Conservation (phyloP, 306 rosid species). For the Glycine tomentella region DNA sequence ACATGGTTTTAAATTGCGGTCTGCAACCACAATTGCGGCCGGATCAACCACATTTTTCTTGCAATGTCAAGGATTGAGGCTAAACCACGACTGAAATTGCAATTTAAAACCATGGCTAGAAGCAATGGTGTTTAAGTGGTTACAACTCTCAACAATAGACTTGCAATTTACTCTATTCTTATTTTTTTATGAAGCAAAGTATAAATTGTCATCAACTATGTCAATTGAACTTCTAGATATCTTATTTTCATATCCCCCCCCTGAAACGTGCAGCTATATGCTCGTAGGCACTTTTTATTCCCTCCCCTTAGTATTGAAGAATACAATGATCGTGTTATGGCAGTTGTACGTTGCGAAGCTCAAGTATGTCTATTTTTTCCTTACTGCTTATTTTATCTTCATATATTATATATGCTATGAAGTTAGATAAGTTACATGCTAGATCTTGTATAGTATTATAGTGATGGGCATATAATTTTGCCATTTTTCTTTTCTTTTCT, state of each 20-base stretch:
- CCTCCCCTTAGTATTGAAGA: constrained; percentile 89
- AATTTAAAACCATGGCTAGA: too few relatives aligned
- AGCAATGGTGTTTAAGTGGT: too few relatives aligned
- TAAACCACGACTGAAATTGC: too few relatives aligned
- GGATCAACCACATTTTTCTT: too few relatives aligned
- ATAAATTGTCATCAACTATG: not conserved
- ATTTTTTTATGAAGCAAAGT: constrained; percentile 5
- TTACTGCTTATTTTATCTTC: constrained; percentile 32
- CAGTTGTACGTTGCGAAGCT: constrained; percentile 95
- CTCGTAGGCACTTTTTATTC: constrained; percentile 93
- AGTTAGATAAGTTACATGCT: not conserved
- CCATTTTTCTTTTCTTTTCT: not conserved
- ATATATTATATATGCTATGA: constrained; percentile 7
- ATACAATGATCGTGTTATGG: constrained; percentile 83
- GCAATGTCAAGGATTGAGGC: too few relatives aligned
- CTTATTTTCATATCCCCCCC: constrained; percentile 12
- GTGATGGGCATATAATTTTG: not conserved
- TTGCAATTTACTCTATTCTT: too few relatives aligned
- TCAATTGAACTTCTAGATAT: constrained; percentile 11
- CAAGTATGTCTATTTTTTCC: constrained; percentile 63
- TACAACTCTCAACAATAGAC: too few relatives aligned
- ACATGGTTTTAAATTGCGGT: not conserved
- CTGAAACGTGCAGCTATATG: constrained; percentile 78
- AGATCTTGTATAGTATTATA: constrained; percentile 10
- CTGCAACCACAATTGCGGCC: too few relatives aligned